phyloP scores from a whole-genome alignment of 2,329 filamentous ascomycete genomes.

The Fusarium pininemorale region DNA sequence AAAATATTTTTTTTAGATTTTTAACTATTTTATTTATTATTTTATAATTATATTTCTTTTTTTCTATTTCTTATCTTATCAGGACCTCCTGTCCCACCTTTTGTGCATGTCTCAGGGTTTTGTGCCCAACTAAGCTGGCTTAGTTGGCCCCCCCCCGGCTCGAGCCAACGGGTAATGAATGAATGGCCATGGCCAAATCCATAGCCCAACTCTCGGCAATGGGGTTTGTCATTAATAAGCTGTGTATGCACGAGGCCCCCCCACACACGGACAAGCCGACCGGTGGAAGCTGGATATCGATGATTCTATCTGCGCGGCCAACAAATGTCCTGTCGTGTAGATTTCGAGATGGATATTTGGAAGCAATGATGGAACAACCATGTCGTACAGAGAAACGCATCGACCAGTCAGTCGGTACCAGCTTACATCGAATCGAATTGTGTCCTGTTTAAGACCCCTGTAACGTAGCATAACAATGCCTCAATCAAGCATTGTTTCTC shows the following conservation, averaged over 20 bases:
- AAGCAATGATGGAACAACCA: constrained; percentile 11
- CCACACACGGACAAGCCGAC: constrained; percentile 39
- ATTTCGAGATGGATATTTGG: not conserved
- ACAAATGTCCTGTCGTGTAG: not conserved
- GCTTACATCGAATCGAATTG: not conserved
- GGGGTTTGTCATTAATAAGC: not conserved
- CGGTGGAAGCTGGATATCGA: constrained; percentile 27
- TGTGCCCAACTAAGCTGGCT: no score
- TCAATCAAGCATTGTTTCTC: not conserved
- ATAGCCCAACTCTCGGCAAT: constrained; percentile 2
- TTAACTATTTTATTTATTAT: no score
- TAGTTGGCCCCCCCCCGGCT: no score
- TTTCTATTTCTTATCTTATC: no score
- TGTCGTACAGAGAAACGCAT: not conserved
- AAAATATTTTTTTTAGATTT: no score
- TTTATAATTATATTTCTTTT: no score
- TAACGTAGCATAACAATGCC: constrained; percentile 24
- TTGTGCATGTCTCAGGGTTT: no score
- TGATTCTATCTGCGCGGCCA: not conserved
- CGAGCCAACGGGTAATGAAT: no score
- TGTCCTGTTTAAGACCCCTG: not conserved
- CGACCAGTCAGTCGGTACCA: not conserved
- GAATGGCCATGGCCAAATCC: not conserved
- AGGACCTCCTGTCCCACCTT: no score
- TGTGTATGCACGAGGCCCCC: not conserved